These are phyloP conservation scores for Citrus glauca DNA, from an alignment of 345 rosid species.

Conservation along the genomic window DNA sequence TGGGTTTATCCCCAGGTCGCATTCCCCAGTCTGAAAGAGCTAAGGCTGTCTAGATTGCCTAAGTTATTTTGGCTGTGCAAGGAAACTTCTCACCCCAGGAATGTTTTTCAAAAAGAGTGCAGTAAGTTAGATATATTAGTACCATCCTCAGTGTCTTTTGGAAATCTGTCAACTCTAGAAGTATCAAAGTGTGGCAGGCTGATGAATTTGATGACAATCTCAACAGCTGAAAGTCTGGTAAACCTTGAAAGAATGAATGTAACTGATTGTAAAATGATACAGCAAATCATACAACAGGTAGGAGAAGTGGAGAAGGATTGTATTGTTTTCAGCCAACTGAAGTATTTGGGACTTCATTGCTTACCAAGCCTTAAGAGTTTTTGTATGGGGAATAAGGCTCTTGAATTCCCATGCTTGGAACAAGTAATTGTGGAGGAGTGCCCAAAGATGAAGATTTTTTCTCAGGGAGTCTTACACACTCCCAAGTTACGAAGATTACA, in stretches of 20 bases:
- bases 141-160: conserved; percentile 11
- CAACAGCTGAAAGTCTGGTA: conserved; percentile 14
- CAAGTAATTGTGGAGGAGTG: not conserved
- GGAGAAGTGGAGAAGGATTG: not conserved
- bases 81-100: not conserved
- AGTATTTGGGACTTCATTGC: conserved; percentile 2
- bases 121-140: not conserved
- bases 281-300: conserved; percentile 9
- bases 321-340: conserved; percentile 6
- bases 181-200: conserved; percentile 14
- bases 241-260: conserved; percentile 14
- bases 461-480: not conserved
- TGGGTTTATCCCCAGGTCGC: not conserved
- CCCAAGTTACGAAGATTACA: not conserved
- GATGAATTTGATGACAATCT: conserved; percentile 1
- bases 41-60: not conserved
- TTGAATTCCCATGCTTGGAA: not conserved
- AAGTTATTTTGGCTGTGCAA: not conserved
- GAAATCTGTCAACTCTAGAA: conserved; percentile 9
- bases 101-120: not conserved
- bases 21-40: not conserved
- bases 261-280: conserved; percentile 9
- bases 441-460: not conserved
- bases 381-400: not conserved
- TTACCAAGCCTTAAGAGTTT: conserved; percentile 9